Base-by-base conservation (phyloP, 805 yeast species). In the Starmerella scarabaei region DNA sequence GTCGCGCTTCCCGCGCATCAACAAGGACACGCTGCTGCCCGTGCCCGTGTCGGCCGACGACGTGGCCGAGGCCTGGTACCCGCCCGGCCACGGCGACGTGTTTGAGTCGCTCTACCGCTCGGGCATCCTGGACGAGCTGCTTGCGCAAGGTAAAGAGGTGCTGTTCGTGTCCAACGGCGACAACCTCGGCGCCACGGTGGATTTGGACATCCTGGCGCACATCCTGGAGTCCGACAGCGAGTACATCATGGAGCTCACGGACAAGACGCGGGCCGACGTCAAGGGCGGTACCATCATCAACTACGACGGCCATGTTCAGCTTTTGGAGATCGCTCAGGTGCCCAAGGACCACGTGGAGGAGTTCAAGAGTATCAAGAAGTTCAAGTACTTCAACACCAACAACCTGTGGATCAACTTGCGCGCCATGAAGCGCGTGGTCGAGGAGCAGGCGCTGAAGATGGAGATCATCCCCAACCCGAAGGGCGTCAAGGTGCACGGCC, bases 31-130 rank as follows among this genome's bases (percentile, higher is more conserved):
- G n/a, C 66, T 85, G 54, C 72, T 91, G 59, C 98, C 98, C 21
- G 95, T 88, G 35, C 96, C 98, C 44, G 73, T 80, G 50, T 58
- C 72, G 27, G 71, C 61, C 49, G 77, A 78, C 45, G 94, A 84
- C 55, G 69, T 70, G 32, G 70, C 81, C 53, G 88, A 83, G 55
- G 69, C 81, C 42, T 91, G 98, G 98, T 91, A 91, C 61, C 98
- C 98, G 37, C 98, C 98, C n/a, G 98, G 98, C 39, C 98, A 91
- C 63, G 98, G 98, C 65, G 98, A 91, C 65, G 67, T 91, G 61
- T 91, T 86, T 53, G 98, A 91, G 67, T 69, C 91, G 18, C 69
- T 91, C 57, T 77, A 80, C 44, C 75, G 82, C 42, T 78, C 94
- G 11, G 98, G 98, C 45, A 91, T 88, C 58, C 71, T 91, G 51